These are phyloP conservation scores for Saksenaea vasiformis DNA, from an alignment of 371 early-diverging fungal species.

Conservation along the genomic window DNA sequence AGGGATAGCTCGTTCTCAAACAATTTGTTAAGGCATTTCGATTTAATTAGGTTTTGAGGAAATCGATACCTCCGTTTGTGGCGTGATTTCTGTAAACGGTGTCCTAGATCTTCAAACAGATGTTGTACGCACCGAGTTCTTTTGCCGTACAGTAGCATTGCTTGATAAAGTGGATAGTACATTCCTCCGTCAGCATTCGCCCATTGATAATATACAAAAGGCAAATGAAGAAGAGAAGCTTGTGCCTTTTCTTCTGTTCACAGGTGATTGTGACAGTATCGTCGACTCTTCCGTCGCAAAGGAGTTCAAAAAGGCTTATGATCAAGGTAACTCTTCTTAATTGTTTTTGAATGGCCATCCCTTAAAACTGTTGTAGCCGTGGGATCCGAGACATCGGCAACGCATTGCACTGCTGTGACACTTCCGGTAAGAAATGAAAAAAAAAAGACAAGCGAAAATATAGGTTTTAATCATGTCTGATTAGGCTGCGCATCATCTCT, in stretches of 20 bases:
- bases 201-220: slow-evolving; percentile 21
- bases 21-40: background rate
- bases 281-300: slow-evolving; percentile 21
- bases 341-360: background rate
- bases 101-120: slow-evolving; percentile 41
- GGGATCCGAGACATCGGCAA: slow-evolving; percentile 3
- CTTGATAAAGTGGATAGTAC: slow-evolving; percentile 31
- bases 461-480: background rate
- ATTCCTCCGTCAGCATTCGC: slow-evolving; percentile 53
- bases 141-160: slow-evolving; percentile 39
- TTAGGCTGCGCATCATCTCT: slow-evolving; percentile 40
- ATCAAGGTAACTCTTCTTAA: slow-evolving; percentile 28
- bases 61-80: slow-evolving; percentile 68
- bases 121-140: slow-evolving; percentile 23
- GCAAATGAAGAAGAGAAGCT: slow-evolving; percentile 19
- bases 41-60: slow-evolving; percentile 59
- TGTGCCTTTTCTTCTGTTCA: slow-evolving; percentile 33
- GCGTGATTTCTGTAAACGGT: slow-evolving; percentile 52
- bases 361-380: slow-evolving; percentile 2
- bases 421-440: slow-evolving; percentile 17
- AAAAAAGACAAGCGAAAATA: too few species aligned
- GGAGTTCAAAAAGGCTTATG: slow-evolving; percentile 28
- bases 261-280: slow-evolving; percentile 37
- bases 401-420: slow-evolving; percentile 17
- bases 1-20: background rate